Evolutionary conservation across 306 rosid genomes (phyloP), one percentile per base, ranked within the genome.

Genomic region (Rubus idaeus): DNA sequence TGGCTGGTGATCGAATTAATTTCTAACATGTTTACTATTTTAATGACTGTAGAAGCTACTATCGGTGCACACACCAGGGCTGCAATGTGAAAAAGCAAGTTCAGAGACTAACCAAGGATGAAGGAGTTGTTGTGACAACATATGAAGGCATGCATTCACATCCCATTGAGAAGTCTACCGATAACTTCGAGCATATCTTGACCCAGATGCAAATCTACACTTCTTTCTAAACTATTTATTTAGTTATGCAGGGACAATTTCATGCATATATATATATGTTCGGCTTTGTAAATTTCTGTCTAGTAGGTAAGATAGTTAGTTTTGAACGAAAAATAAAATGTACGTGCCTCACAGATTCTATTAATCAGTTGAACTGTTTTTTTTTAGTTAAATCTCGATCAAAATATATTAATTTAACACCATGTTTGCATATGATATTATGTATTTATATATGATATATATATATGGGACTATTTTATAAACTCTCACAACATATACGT

Each of bases 31-130:
- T 35, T 16, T 8, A 23, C 5, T 82, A 26, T 50, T 64, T 18
- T 50, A 41, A 49, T 26, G 6, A 5, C 0, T 81, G 42, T 76
- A 86, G 90, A 73, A 86, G 87, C 74, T 86, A 86, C 86, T 86
- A 86, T 70, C 73, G 90, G 51, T 86, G 90, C 78, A 86, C 90
- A 50, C 65, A 84, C 69, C 84, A 86, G 68, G 88, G 87, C 2
- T 86, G 90, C 81, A 81, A 73, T 55, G 90, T 86, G 73, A 86
- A 86, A 41, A 86, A 84, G 80, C 90, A 86, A 75, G 87, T 86
- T 45, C 90, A 86, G 68, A 79, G 90, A 70, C 51, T 86, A 76
- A 76, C 84, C 0, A 86, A 76, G 71, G 90, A 86, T 21, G 90
- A 86, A 79, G 87, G 77, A 35, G 51, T 84, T 13, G 87, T 86